Evolutionary conservation across 2,329 filamentous ascomycete species (phyloP).

Genomic region (Diaporthe citriasiana): DNA sequence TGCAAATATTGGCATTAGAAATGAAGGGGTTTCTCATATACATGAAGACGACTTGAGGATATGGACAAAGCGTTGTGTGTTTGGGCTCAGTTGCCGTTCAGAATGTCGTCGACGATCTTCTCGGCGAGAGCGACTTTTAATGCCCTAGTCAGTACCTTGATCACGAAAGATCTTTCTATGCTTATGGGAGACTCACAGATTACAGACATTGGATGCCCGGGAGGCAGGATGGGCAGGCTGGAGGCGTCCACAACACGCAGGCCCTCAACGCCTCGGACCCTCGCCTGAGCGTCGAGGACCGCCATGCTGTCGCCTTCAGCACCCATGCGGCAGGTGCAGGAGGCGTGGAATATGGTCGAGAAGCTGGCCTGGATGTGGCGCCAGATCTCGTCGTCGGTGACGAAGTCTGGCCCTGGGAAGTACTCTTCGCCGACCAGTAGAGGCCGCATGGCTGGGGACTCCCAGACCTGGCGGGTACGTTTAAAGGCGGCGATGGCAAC

Average conservation of each 20-base stretch:
- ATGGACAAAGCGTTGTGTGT: background rate
- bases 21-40: background rate
- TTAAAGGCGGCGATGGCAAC: slow-evolving; percentile 46
- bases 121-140: slow-evolving; percentile 18
- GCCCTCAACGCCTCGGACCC: slow-evolving; percentile 31
- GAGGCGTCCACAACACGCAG: slow-evolving; percentile 33
- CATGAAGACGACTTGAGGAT: background rate
- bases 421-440: slow-evolving; percentile 47
- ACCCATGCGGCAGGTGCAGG: slow-evolving; percentile 56
- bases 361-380: slow-evolving; percentile 45
- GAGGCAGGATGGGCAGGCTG: slow-evolving; percentile 16
- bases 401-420: slow-evolving; percentile 52
- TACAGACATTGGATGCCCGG: slow-evolving; percentile 30
- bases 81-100: background rate
- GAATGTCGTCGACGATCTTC: slow-evolving; percentile 27
- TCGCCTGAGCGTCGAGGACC: slow-evolving; percentile 18
- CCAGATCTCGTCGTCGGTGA: slow-evolving; percentile 55
- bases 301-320: slow-evolving; percentile 15
- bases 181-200: background rate
- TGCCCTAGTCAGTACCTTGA: background rate
- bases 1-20: background rate
- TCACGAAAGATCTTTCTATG: too few species aligned
- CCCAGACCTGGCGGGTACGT: slow-evolving; percentile 43
- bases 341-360: slow-evolving; percentile 52
- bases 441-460: slow-evolving; percentile 41